Conservation (phyloP, 208 protist genomes). For the Acanthamoeba lenticulata region DNA sequence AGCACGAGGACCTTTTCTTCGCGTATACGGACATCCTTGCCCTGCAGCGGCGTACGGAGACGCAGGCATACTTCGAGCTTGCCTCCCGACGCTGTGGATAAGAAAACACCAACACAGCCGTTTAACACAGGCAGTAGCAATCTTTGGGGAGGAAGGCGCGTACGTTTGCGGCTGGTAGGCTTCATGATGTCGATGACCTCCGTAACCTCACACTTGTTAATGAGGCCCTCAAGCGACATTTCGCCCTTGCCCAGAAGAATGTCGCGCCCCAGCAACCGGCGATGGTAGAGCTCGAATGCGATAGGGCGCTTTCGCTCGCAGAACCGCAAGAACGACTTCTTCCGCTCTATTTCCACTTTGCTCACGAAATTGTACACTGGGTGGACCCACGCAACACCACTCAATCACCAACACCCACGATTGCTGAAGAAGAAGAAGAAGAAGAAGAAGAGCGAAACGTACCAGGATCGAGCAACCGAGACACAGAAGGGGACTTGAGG, state of each 20-base stretch:
- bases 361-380: slow-evolving; percentile 1
- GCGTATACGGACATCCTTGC: not conserved
- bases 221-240: not conserved
- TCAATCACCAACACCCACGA: too few species aligned
- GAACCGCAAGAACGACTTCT: slow-evolving; percentile 46
- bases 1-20: slow-evolving; percentile 32
- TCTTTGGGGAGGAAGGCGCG: not conserved
- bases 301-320: slow-evolving; percentile 43
- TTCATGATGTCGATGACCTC: not conserved
- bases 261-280: not conserved
- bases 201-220: not conserved
- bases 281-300: slow-evolving; percentile 10
- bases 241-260: not conserved
- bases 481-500: not conserved
- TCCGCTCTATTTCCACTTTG: slow-evolving; percentile 27
- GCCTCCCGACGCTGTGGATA: not conserved
- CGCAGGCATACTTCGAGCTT: slow-evolving; percentile 47
- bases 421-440: not conserved
- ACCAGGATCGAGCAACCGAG: not conserved
- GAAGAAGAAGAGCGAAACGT: not conserved
- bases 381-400: too few species aligned
- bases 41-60: not conserved
- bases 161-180: not conserved
- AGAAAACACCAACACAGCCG: not conserved
- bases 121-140: not conserved